These are phyloP conservation scores for Sarocladium strictum DNA, from an alignment of 2,329 filamentous ascomycete genomes.

Conservation along the genomic window DNA sequence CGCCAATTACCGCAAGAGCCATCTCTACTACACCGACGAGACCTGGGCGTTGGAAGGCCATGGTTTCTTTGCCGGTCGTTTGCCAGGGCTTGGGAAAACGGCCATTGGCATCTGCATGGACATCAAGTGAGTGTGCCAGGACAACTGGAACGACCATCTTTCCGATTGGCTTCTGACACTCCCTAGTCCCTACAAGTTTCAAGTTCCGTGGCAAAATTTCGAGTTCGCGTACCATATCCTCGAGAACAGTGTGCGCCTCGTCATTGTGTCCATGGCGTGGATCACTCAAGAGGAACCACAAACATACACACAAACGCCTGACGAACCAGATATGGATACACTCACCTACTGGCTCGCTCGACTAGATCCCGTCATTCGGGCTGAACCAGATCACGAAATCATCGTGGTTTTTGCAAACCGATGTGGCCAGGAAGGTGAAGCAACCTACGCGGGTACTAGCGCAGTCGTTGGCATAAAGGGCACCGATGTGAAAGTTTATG, in stretches of 20 bases:
- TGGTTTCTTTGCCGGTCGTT: conserved; percentile 41
- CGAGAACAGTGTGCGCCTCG: conserved; percentile 49
- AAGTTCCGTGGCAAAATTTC: conserved; percentile 31
- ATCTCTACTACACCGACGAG: conserved; percentile 55
- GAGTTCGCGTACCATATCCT: conserved; percentile 52
- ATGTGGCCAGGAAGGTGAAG: conserved; percentile 58
- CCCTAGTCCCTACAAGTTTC: conserved; percentile 30
- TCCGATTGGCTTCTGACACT: not conserved
- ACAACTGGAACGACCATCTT: not conserved
- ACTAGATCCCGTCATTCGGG: conserved; percentile 57
- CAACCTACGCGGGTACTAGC: conserved; percentile 68
- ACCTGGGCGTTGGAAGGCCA: conserved; percentile 53
- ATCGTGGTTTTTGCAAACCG: conserved; percentile 69
- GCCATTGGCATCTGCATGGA: conserved; percentile 56
- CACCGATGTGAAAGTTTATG: conserved; percentile 63
- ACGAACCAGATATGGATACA: conserved; percentile 65
- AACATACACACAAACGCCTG: conserved; percentile 38
- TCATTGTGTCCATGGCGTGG: conserved; percentile 76
- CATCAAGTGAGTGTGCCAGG: conserved; percentile 44
- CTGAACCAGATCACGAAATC: conserved; percentile 48
- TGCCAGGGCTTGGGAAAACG: conserved; percentile 44
- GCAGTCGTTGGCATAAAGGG: conserved; percentile 60
- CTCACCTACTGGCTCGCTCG: conserved; percentile 70
- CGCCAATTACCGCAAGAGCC: conserved; percentile 55
- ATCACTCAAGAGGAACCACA: conserved; percentile 51